Base-by-base conservation (phyloP, 768 basidiomycete species). In the Boletus tomentosulus region DNA sequence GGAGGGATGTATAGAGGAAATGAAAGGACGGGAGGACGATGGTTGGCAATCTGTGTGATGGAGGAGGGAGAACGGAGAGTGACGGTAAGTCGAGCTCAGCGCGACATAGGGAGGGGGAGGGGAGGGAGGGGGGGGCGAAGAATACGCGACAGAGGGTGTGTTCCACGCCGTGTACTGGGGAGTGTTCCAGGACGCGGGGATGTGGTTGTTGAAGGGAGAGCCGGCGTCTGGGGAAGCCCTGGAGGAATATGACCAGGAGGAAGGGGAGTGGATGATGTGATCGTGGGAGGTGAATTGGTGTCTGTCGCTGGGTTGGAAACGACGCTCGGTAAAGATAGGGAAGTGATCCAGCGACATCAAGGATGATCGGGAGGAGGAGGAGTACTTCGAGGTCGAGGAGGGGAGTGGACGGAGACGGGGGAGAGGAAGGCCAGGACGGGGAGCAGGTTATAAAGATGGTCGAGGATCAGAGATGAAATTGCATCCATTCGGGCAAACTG, bases 271-370 rank as follows among this genome's bases (percentile, higher is more conserved):
- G 13, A 69, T 38, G 51, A 66, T 53, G 49, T 53, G 46, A 56
- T 68, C 65, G 31, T 63, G 65, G n/a, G 53, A 1, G 2, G 58
- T 43, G 57, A 67, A 57, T 24, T 42, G 41, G 4, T 50, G 11
- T 50, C 69, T 56, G 24, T 69, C 67, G 50, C 50, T 48, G 56
- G 48, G 61, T 41, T 71, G 67, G 28, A 69, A 70, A 54, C 68
- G 68, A 57, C 70, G 62, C 9, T 70, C 68, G 8, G 64, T 6
- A 42, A 70, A 68, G n/a, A 69, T 38, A 47, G 68, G 51, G 22
- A 71, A 68, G 27, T 69, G 68, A 70, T 69, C 68, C 60, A 69
- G 54, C 1, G 68, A 69, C 70, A 69, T 69, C 50, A 28, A 27
- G 43, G n/a, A 39, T 39, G 53, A 63, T 56, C 57, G 52, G 30